Base-by-base conservation (phyloP, 768 basidiomycete genomes). In the Hortiboletus flavorubellus region DNA sequence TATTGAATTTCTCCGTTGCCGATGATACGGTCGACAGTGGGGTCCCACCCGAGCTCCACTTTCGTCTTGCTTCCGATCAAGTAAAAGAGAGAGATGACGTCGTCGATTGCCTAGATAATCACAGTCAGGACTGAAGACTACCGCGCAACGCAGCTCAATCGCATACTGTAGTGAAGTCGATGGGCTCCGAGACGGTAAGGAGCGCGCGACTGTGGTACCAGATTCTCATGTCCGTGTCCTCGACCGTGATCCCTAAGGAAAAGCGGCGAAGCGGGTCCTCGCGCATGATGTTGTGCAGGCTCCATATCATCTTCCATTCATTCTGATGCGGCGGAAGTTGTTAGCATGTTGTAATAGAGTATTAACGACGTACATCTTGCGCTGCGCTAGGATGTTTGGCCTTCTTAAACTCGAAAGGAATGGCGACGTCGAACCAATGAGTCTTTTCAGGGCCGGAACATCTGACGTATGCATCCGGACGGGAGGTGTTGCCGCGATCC, bases 161-260 rank as follows among this genome's bases (percentile, higher is more conserved):
- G 0, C 38, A n/a, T 42, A 64, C 58, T 11, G 21, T 12, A 1
- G 11, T 34, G n/a, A 55, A 54, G 30, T 58, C 3, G n/a, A 64
- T 21, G 0, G 59, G 38, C 8, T 2, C 9, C 9, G 51, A 55
- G 5, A 42, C 35, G 0, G 43, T 26, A 9, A 63, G 44, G 4
- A 51, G 39, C 16, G 52, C 46, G 7, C 45, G 44, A 45, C 43
- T 38, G 8, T 3, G 7, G 11, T 40, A 64, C 73, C 73, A 74
- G 18, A 73, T 1, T 18, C 72, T 59, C 62, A 65, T 57, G 0
- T 40, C 7, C 0, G 33, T 60, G 44, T 66, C 60, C 48, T 72
- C 67, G 16, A 70, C 51, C 1, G 67, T 70, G 29, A 72, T 63
- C 0, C 70, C 72, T n/a, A 68, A 63, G 3, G 59, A 53, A 33